phyloP scores from a whole-genome alignment of 2,329 filamentous ascomycete genomes.

The Fusarium concolor region DNA sequence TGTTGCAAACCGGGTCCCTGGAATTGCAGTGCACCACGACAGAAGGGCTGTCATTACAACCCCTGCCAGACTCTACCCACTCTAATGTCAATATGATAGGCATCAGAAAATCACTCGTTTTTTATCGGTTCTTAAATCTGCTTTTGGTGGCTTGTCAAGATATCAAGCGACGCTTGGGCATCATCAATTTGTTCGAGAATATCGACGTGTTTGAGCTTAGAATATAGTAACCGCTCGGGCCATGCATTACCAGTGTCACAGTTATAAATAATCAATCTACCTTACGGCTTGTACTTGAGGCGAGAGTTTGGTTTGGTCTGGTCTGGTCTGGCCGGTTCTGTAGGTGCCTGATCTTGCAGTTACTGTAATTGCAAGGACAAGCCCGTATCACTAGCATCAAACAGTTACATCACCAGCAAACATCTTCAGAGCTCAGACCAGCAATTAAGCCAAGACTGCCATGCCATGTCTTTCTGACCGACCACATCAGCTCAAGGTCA shows the following conservation, averaged over 20 bases:
- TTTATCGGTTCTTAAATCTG: background rate
- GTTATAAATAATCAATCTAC: conserved; percentile 11
- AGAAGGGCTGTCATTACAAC: background rate
- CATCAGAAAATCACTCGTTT: background rate
- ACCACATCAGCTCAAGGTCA: conserved; percentile 33
- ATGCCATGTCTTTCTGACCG: conserved; percentile 28
- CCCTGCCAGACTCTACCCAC: conserved; percentile 2
- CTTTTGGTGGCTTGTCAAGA: background rate
- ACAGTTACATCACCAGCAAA: conserved; percentile 10
- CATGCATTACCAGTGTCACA: conserved; percentile 11
- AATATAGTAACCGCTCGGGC: conserved; percentile 15
- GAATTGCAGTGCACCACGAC: conserved; percentile 14
- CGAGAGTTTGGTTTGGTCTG: conserved; percentile 1
- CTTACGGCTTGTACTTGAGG: conserved; percentile 20
- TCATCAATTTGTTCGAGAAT: background rate
- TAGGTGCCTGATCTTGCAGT: background rate
- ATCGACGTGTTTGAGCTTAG: background rate
- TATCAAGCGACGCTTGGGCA: background rate
- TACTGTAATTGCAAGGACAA: background rate
- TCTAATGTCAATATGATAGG: background rate
- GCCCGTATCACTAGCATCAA: background rate
- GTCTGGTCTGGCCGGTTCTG: conserved; percentile 2
- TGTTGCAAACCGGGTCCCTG: conserved; percentile 33
- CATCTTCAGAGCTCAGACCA: conserved; percentile 17
- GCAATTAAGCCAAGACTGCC: background rate